These are phyloP conservation scores for Neofusicoccum laricinum DNA, from an alignment of 2,329 filamentous ascomycete genomes.

Conservation along the genomic window DNA sequence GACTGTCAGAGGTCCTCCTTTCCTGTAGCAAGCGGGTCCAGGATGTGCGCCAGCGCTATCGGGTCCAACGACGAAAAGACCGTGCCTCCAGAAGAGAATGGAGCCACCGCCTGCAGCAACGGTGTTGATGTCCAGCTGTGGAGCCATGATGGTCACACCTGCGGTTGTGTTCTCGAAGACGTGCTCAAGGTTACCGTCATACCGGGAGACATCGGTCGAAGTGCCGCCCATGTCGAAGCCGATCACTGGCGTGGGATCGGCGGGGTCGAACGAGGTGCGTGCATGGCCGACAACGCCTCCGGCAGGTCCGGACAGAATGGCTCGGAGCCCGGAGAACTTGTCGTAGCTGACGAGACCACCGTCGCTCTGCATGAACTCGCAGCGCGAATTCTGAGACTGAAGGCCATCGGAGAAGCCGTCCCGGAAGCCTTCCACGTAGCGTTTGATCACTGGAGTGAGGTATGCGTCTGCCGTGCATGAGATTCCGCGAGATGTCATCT, in stretches of 20 bases:
- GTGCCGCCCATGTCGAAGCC: constrained; percentile 33
- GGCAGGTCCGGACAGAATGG: constrained; percentile 33
- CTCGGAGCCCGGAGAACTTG: constrained; percentile 30
- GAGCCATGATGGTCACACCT: constrained; percentile 28
- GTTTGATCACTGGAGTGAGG: constrained; percentile 25
- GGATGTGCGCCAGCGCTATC: constrained; percentile 43
- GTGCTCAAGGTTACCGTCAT: constrained; percentile 30
- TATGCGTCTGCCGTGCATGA: constrained; percentile 17
- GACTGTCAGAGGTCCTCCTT: constrained; percentile 34
- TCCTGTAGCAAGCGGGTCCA: constrained; percentile 33
- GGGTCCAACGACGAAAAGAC: constrained; percentile 84
- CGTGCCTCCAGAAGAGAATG: constrained; percentile 81
- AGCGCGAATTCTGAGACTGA: constrained; percentile 26
- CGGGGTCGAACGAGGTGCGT: constrained; percentile 28
- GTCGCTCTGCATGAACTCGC: constrained; percentile 36
- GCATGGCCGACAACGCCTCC: constrained; percentile 35
- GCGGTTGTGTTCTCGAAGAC: constrained; percentile 33
- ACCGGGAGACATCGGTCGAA: constrained; percentile 32
- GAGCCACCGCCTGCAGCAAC: constrained; percentile 65
- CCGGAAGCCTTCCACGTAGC: constrained; percentile 26
- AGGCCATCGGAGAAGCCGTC: constrained; percentile 27
- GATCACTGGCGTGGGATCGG: constrained; percentile 26
- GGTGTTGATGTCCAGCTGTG: constrained; percentile 33
- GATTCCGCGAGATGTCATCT: constrained; percentile 14
- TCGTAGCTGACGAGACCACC: constrained; percentile 28